A percentile compares a stretch with the other conserved stretches of the same genome.
Conservation (phyloP, 768 basidiomycete genomes). For the Epithele typhae region DNA sequence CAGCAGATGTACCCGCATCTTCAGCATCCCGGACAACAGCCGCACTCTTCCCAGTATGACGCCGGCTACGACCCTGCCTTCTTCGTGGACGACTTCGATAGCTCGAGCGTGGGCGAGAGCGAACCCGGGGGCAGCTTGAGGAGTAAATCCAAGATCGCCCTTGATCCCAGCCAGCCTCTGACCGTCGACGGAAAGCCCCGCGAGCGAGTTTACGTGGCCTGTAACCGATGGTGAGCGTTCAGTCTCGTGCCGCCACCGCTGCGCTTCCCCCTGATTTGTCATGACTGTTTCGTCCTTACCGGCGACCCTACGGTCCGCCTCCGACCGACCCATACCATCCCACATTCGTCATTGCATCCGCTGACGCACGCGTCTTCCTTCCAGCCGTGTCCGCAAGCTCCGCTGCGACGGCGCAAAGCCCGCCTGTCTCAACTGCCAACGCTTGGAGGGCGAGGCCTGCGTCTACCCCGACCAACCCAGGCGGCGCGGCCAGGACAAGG, state of each 20-base stretch:
- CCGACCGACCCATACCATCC: not conserved
- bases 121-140: no score
- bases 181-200: conserved; percentile 13
- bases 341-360: no score
- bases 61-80: no score
- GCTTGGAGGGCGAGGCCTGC: conserved; percentile 1
- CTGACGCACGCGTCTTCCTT: conserved; percentile 10
- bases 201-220: conserved; percentile 11
- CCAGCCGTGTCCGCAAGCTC: conserved; percentile 13
- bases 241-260: no score
- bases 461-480: conserved; percentile 6
- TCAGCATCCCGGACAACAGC: no score
- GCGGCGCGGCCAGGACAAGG: conserved; percentile 14
- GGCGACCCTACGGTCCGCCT: no score
- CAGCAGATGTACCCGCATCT: no score
- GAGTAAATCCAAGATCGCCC: not conserved
- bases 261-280: no score
- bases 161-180: conserved; percentile 9
- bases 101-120: no score
- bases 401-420: conserved; percentile 15
- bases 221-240: conserved; percentile 9
- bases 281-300: not conserved
- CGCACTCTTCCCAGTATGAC: no score
- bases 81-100: no score
- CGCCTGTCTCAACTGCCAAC: conserved; percentile 9